Conservation (phyloP, 202 grass and related monocot species). For the Carex arenaria region DNA sequence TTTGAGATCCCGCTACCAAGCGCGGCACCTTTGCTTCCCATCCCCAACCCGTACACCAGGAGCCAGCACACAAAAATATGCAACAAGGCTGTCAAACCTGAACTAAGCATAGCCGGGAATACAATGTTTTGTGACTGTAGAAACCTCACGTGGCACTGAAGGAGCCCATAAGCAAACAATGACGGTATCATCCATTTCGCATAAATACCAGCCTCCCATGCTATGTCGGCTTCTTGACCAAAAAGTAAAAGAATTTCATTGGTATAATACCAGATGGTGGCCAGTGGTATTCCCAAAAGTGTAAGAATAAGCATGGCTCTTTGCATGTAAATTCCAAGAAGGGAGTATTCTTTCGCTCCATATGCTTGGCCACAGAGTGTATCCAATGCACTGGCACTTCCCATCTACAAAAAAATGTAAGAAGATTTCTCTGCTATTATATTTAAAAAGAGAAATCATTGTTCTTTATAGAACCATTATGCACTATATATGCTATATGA, state of each 20-base stretch:
- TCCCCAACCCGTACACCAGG: constrained; percentile 39
- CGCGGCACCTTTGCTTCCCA: constrained; percentile 64
- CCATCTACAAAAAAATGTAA: constrained; percentile 31
- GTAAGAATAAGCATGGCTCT: constrained; percentile 69
- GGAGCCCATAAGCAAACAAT: constrained; percentile 58
- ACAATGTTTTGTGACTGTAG: constrained; percentile 85
- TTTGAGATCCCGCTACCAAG: constrained; percentile 42
- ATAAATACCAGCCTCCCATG: constrained; percentile 54
- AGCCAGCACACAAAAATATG: constrained; percentile 64
- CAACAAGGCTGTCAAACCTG: constrained; percentile 37
- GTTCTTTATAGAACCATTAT: not conserved
- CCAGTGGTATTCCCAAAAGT: constrained; percentile 40
- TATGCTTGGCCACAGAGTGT: constrained; percentile 61
- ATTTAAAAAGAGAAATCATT: not conserved
- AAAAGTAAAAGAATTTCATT: constrained; percentile 50
- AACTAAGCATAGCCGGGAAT: constrained; percentile 44
- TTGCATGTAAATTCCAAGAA: constrained; percentile 69
- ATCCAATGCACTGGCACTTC: constrained; percentile 51
- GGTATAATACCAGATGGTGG: constrained; percentile 57
- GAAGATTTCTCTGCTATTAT: not conserved
- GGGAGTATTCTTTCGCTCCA: constrained; percentile 37
- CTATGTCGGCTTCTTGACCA: constrained; percentile 61
- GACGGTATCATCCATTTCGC: constrained; percentile 78
- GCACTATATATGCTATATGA: too few species aligned
- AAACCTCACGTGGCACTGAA: constrained; percentile 78